Percentiles rank a stretch among this genome's conserved stretches.
Conservation (phyloP, 208 protist species). For the Angomonas deanei region DNA sequence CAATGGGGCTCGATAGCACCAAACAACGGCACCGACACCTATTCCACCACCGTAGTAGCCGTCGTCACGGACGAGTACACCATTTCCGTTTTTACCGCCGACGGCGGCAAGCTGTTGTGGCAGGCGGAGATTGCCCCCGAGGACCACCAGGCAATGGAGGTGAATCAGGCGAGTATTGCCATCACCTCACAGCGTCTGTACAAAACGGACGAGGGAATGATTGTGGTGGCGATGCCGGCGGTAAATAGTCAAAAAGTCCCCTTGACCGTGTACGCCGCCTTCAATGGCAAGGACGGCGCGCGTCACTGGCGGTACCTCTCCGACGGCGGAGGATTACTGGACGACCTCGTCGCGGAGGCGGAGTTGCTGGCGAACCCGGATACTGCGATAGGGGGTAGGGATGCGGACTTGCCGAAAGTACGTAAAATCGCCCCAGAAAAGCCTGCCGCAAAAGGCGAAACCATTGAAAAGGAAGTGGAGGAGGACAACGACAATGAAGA, state of each 20-base stretch:
- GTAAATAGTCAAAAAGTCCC: constrained; percentile 16
- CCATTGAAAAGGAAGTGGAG: too few species aligned
- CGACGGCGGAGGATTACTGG: constrained; percentile 55
- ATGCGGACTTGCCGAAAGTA: constrained; percentile 2
- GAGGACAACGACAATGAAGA: too few species aligned
- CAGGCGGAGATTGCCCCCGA: constrained; percentile 17
- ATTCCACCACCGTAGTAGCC: constrained; percentile 26
- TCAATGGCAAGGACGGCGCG: constrained; percentile 60
- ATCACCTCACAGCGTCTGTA: constrained; percentile 77
- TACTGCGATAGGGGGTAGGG: constrained; percentile 2
- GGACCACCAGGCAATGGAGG: constrained; percentile 10
- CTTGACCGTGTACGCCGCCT: constrained; percentile 61
- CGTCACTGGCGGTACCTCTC: constrained; percentile 73
- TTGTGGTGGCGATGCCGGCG: constrained; percentile 51
- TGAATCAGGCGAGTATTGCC: constrained; percentile 48
- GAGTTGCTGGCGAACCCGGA: not conserved
- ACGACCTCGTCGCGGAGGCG: constrained; percentile 52
- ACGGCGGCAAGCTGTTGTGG: constrained; percentile 32
- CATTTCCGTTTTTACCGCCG: constrained; percentile 10
- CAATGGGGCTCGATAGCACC: constrained; percentile 37
- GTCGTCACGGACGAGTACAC: constrained; percentile 60
- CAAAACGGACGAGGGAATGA: constrained; percentile 63
- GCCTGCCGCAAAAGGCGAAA: too few species aligned
- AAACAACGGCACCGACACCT: constrained; percentile 5
- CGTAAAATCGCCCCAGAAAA: not conserved